Evolutionary conservation across 768 basidiomycete genomes (phyloP).

Genomic region (Suillus placidus): DNA sequence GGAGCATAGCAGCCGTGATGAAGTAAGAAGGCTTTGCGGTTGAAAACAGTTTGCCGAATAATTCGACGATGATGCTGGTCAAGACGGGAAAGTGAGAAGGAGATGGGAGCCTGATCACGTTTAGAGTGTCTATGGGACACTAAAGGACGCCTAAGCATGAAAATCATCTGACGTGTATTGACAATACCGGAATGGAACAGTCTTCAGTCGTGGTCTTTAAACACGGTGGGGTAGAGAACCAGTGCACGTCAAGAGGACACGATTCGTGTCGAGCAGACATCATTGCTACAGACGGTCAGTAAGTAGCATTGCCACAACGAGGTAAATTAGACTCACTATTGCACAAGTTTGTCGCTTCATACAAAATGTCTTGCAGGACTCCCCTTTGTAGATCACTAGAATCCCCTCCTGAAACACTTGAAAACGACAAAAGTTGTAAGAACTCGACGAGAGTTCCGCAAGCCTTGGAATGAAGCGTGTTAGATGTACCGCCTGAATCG

Average conservation of each 20-base stretch:
- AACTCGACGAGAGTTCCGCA: constrained; percentile 46
- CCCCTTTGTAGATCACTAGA: constrained; percentile 28
- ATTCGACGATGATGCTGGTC: constrained; percentile 47
- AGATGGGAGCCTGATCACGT: constrained; percentile 41
- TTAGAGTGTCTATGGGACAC: constrained; percentile 26
- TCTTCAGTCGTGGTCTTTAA: constrained; percentile 34
- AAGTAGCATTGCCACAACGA: not conserved
- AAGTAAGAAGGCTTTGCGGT: constrained; percentile 48
- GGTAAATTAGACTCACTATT: not conserved
- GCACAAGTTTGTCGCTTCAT: constrained; percentile 2
- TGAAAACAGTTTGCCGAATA: constrained; percentile 44
- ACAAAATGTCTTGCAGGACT: constrained; percentile 42
- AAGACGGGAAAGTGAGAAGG: constrained; percentile 48
- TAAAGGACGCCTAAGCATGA: not conserved
- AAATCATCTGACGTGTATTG: not conserved
- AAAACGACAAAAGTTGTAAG: constrained; percentile 33
- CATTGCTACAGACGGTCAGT: not conserved
- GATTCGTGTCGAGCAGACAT: constrained; percentile 27
- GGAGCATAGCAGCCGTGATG: constrained; percentile 52
- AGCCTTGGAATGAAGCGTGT: constrained; percentile 50
- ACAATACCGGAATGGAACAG: constrained; percentile 36
- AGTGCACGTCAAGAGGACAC: constrained; percentile 40
- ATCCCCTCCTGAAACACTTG: not conserved
- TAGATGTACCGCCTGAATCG: constrained; percentile 48
- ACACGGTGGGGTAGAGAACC: constrained; percentile 44